These are phyloP conservation scores for Theileria orientalis DNA, from an alignment of 169 alveolate species.

Conservation along the genomic window DNA sequence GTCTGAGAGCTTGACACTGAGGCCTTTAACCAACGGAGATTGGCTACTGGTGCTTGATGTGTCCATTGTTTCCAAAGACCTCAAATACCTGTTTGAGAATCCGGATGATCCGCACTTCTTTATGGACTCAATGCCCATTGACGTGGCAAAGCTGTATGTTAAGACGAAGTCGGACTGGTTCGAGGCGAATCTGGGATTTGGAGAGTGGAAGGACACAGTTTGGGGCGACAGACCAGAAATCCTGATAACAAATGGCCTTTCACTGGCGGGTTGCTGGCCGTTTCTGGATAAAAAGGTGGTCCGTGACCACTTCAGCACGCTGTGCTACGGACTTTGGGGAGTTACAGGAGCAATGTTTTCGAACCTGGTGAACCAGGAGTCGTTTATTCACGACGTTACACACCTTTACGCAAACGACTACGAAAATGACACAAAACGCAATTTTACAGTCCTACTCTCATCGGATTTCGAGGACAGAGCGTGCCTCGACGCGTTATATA, in stretches of 20 bases:
- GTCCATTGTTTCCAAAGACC: conserved; percentile 25
- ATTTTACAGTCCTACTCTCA: conserved; percentile 22
- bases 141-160: conserved; percentile 33
- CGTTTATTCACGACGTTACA: conserved; percentile 35
- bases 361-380: conserved; percentile 5
- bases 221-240: conserved; percentile 29
- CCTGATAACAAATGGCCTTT: conserved; percentile 25
- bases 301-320: conserved; percentile 36
- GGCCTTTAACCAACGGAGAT: conserved; percentile 44
- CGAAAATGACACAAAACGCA: neutral
- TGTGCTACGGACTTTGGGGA: conserved; percentile 60
- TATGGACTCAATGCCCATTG: conserved; percentile 57
- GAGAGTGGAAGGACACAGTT: conserved; percentile 48
- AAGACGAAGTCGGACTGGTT: conserved; percentile 18
- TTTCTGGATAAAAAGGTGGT: conserved; percentile 2
- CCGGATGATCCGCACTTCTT: neutral
- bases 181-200: conserved; percentile 35
- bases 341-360: conserved; percentile 48
- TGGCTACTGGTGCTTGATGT: conserved; percentile 33
- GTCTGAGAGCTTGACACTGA: conserved; percentile 35
- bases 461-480: conserved; percentile 42
- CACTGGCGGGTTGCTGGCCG: conserved; percentile 45
- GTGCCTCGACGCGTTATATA: conserved; percentile 54
- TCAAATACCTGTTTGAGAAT: conserved; percentile 4
- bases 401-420: conserved; percentile 17